Conservation (phyloP, 805 yeast genomes). For the Saccharomycopsis sp. region DNA sequence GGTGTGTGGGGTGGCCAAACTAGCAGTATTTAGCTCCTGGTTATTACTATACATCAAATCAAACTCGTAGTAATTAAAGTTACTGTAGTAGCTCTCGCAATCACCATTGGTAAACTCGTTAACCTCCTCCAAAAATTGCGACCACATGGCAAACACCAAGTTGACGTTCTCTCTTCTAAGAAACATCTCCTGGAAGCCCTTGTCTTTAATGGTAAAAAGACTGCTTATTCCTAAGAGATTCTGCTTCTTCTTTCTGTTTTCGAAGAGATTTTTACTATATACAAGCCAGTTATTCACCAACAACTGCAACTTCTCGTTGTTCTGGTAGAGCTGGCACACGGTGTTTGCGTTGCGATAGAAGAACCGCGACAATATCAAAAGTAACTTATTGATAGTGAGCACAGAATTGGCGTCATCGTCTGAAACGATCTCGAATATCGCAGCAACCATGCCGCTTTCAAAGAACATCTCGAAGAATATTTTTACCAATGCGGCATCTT, state of each 20-base stretch:
- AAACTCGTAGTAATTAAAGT: constrained; percentile 32
- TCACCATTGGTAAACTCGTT: constrained; percentile 56
- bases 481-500: constrained; percentile 22
- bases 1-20: constrained; percentile 22
- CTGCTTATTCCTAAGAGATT: constrained; percentile 56
- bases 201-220: constrained; percentile 33
- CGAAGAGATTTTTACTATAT: constrained; percentile 41
- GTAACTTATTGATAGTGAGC: constrained; percentile 24
- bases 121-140: constrained; percentile 63
- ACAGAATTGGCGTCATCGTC: constrained; percentile 30
- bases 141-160: constrained; percentile 37
- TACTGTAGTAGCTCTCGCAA: constrained; percentile 44
- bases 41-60: constrained; percentile 27
- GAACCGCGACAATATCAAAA: constrained; percentile 11
- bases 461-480: constrained; percentile 23
- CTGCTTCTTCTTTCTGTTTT: constrained; percentile 69
- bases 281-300: constrained; percentile 14
- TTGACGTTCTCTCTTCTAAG: constrained; percentile 22
- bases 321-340: not conserved
- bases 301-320: constrained; percentile 3
- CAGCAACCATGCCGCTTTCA: constrained; percentile 27
- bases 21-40: constrained; percentile 25
- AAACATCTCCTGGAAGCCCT: constrained; percentile 28
- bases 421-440: constrained; percentile 26
- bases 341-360: constrained; percentile 6